Base-by-base conservation (phyloP, 768 basidiomycete species). In the Panellus pusillus region DNA sequence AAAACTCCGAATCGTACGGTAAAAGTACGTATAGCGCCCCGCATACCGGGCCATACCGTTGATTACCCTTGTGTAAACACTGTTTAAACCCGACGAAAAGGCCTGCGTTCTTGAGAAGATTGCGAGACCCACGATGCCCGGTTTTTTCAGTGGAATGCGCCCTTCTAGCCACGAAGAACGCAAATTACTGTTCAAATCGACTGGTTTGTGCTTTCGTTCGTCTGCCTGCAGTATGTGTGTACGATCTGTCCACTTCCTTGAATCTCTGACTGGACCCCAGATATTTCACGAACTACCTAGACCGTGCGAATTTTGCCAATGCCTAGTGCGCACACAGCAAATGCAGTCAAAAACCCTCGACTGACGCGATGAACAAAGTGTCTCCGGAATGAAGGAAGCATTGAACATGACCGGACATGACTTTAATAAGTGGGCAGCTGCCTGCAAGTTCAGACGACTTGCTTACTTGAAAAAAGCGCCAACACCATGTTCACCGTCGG, bases 371-470 rank as follows among this genome's bases (percentile, higher is more conserved):
- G 0, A 38, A 6, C 7, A 2, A 40, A 57, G 56, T 66, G 84
- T 87, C n/a, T 87, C 84, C 5, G 87, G 87, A 6, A 87, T 91
- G 86, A 83, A 78, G 56, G 84, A 89, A 66, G 86, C 86, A 18
- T 73, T 89, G 35, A 60, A 76, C 51, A 85, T 88, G 83, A 65
- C 73, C 39, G 85, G 84, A 36, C 83, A 77, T 37, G 74, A 89
- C 43, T 80, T 81, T 63, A 87, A 89, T 42, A 60, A 54, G 55
- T 52, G 18, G 32, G 31, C 11, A 19, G 62, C 79, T 80, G 46
- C 57, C 73, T 35, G 12, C 42, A 44, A 27, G n/a, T 29, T 17
- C 45, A 28, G 41, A n/a, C 51, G 40, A 41, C 24, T 24, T 24
- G 24, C 24, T 24, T 24, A 19, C 37, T 24, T 37, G 18, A 44